Evolutionary conservation across 23 red algal species (phyloP), one percentile per base, ranked within the genome.

Genomic region (Gracilaria caudata): DNA sequence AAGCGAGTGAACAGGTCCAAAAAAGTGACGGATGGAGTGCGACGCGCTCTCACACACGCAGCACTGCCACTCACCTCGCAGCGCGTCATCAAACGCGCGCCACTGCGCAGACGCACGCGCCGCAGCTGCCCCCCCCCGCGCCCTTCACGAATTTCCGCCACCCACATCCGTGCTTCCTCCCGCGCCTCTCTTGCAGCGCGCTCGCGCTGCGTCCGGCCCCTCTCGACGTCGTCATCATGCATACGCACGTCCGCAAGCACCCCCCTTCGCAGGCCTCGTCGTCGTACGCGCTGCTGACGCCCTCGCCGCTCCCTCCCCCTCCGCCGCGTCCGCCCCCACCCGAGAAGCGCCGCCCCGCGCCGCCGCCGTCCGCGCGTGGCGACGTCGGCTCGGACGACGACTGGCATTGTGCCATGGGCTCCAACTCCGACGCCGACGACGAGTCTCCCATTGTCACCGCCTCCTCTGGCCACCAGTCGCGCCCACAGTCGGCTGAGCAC

Each of bases 391-490:
- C 37, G 4, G 70, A 75, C 38, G 70, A 43, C 33, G 37, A 75
- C 70, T 75, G 70, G 70, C 38, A 29, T 21, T 43, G 39, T 40
- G 29, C 39, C 14, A 75, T 75, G 43, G 43, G 29, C 25, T 75
- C 70, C 40, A 75, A 49, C 40, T 75, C 70, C 40, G 70, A 75
- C 70, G 14, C n/a, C 9, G 70, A 75, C 70, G 35, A 75, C 70
- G 4, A 14, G 21, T 38, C 12, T 20, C 7, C 35, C 72, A 25
- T n/a, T 74, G 37, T 45, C 68, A 6, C 76, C 76, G 16, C 16
- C 51, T 32, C 34, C 14, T 20, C 73, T 54, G 4, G 30, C 45
- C 51, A 25, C 43, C 4, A 23, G 6, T 10, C 25, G 7, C 38
- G 49, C 19, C 38, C 47, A 0, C 38, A 46, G 1, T 10, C 17